These are phyloP conservation scores for Fusarium decemcellulare DNA, from an alignment of 2,329 filamentous ascomycete genomes.

Conservation along the genomic window DNA sequence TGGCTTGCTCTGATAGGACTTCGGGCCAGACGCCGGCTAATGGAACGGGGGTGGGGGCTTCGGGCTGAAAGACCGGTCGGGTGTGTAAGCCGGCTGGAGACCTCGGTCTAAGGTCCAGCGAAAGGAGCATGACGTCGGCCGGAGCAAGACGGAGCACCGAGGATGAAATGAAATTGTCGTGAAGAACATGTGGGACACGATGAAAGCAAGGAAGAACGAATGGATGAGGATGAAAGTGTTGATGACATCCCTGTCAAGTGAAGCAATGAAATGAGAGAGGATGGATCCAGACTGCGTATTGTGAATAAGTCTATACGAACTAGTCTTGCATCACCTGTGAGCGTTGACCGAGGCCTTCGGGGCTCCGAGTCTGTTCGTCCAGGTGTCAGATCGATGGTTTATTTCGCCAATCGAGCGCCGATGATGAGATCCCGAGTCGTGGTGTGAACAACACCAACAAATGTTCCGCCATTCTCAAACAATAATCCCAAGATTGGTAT, in stretches of 20 bases:
- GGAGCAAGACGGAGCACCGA: constrained; percentile 22
- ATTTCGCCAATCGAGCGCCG: constrained; percentile 5
- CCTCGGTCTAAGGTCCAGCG: constrained; percentile 43
- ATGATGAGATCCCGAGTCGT: constrained; percentile 12
- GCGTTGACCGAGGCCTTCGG: constrained; percentile 6
- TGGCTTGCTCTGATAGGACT: constrained; percentile 27
- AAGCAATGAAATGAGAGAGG: constrained; percentile 5
- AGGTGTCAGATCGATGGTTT: not conserved
- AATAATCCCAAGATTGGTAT: constrained; percentile 34
- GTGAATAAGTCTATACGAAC: constrained; percentile 14
- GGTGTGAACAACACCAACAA: constrained; percentile 6
- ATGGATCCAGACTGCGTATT: constrained; percentile 20
- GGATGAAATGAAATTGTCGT: not conserved
- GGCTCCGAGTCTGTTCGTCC: constrained; percentile 8
- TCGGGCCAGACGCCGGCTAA: constrained; percentile 42
- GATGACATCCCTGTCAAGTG: not conserved
- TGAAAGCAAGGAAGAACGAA: not conserved
- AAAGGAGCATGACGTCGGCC: constrained; percentile 30
- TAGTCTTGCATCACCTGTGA: constrained; percentile 16
- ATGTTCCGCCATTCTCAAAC: constrained; percentile 16
- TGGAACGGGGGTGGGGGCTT: constrained; percentile 21
- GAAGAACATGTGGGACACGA: constrained; percentile 14
- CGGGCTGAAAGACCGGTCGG: constrained; percentile 18
- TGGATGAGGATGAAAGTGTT: not conserved
- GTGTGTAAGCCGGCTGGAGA: constrained; percentile 38